Evolutionary conservation across 208 protist species (phyloP), one percentile per base, ranked within the genome.

Genomic region (Wallacemonas sp.): DNA sequence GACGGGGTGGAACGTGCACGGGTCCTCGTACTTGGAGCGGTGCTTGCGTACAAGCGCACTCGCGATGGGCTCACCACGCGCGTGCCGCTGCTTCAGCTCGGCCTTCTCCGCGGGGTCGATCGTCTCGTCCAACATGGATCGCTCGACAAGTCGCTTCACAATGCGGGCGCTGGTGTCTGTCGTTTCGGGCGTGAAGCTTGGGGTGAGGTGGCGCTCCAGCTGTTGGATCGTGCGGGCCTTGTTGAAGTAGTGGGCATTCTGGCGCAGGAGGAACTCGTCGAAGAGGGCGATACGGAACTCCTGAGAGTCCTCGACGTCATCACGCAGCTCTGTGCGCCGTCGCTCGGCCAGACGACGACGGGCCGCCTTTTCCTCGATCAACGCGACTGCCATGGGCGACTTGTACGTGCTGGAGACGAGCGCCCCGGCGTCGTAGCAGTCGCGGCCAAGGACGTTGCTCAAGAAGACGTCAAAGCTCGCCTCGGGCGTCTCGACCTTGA

Each of bases 241-340:
- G 34, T 80, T 81, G 11, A 73, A 58, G 39, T 84, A 72, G 69
- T 92, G 76, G 19, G 65, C 80, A 55, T 90, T 84, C 46, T 95
- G 89, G 0, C 89, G 83, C 0, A 81, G 61, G 16, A 92, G 76
- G 78, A 95, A 95, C 43, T 90, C 82, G 61, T 90, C 79, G 69
- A 93, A 90, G 21, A 78, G 80, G 14, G 77, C 72, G 27, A 85
- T 65, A 41, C 78, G 78, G 46, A 82, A 82, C 12, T 70, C 46
- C 17, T 74, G 67, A 23, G 64, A 61, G 34, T 69, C 64, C 34
- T 63, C 57, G 19, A 46, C 57, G 58, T 46, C 48, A 24, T 63
- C 57, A 29, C 34, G 26, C n/a, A 69, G 34, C 24, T 65, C 43
- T 5, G 24, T 27, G 5, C 32, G 44, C 38, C 52, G 44, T 19